Evolutionary conservation across 345 rosid species (phyloP).

Genomic region (Hypericum perforatum): DNA sequence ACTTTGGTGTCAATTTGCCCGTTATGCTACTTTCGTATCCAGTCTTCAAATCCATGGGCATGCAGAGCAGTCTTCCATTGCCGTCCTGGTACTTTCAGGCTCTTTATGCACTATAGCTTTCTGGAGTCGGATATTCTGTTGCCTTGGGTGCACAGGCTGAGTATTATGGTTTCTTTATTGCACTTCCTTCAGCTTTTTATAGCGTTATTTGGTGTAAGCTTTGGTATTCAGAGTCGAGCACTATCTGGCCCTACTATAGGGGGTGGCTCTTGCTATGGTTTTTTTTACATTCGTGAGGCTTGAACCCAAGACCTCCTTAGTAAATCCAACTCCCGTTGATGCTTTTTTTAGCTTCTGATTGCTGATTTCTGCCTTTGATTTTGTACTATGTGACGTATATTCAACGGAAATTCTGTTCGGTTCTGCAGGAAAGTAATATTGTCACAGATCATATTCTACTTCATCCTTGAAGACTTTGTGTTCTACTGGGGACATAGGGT

Average conservation of each 20-base stretch:
- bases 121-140: background rate
- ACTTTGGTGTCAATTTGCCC: conserved; percentile 77
- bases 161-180: too few species aligned
- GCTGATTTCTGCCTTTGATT: too few species aligned
- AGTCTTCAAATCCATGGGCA: conserved; percentile 90
- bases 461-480: conserved; percentile 89
- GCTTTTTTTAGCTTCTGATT: background rate
- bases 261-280: too few species aligned
- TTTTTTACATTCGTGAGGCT: too few species aligned
- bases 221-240: too few species aligned
- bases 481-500: conserved; percentile 97
- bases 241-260: too few species aligned
- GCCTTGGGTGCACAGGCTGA: too few species aligned
- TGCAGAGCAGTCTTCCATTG: conserved; percentile 82
- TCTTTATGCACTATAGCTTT: conserved; percentile 49
- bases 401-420: conserved; percentile 6
- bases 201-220: too few species aligned
- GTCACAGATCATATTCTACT: conserved; percentile 74
- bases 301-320: too few species aligned
- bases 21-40: conserved; percentile 83
- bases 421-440: conserved; percentile 65
- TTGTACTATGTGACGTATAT: conserved; percentile 3
- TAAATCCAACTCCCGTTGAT: too few species aligned
- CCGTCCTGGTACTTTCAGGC: conserved; percentile 99
- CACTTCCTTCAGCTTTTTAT: too few species aligned